phyloP scores from a whole-genome alignment of 2,329 filamentous ascomycete genomes.

The Nothophaeocryptopus gaeumannii region DNA sequence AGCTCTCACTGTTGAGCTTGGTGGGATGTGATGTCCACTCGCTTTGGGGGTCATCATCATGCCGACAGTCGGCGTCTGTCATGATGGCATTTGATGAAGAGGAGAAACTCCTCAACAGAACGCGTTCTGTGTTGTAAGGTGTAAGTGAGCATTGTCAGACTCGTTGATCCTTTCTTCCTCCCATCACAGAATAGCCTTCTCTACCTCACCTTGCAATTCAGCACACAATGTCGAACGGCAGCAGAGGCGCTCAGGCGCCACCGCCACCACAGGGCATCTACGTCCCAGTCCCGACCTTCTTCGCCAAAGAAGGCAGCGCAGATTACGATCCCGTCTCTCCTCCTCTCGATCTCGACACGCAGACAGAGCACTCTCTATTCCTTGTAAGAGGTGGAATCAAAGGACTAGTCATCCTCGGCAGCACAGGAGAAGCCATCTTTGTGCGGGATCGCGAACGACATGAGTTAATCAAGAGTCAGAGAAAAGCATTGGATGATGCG shows the following conservation, averaged over 20 bases:
- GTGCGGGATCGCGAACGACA: constrained; percentile 57
- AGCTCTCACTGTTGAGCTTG: neutral
- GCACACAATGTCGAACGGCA: constrained; percentile 15
- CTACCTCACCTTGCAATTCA: no score
- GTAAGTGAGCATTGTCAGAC: neutral
- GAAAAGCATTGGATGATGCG: constrained; percentile 54
- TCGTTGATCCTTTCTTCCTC: neutral
- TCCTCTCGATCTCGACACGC: constrained; percentile 57
- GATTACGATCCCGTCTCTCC: constrained; percentile 48
- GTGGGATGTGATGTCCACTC: neutral
- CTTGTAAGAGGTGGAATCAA: constrained; percentile 59
- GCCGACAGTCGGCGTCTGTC: constrained; percentile 10
- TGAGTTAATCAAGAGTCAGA: constrained; percentile 54
- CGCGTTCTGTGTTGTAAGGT: neutral
- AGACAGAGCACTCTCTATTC: constrained; percentile 58
- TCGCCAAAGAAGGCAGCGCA: constrained; percentile 48
- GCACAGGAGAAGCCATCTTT: constrained; percentile 64
- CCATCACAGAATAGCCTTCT: neutral
- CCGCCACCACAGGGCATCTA: constrained; percentile 56
- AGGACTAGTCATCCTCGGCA: constrained; percentile 62
- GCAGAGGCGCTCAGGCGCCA: constrained; percentile 16
- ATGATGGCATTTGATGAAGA: neutral
- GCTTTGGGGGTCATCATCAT: constrained; percentile 6
- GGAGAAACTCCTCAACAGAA: neutral
- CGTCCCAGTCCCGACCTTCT: constrained; percentile 64